Conservation (phyloP, 495 filamentous ascomycete genomes). For the Penicillium arizonense region DNA sequence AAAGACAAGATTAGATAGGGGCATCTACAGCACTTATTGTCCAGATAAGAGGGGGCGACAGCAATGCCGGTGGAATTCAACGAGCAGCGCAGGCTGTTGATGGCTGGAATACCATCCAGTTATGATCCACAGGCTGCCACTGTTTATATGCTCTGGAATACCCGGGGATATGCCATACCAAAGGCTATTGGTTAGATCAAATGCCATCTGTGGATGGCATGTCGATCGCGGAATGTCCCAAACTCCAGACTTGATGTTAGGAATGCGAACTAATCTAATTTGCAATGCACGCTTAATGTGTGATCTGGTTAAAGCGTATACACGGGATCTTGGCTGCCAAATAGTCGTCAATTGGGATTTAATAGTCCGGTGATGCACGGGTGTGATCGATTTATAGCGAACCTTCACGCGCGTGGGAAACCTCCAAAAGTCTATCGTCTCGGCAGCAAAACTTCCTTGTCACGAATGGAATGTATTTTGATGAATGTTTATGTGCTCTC, state of each 20-base stretch:
- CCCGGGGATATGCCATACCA: not conserved
- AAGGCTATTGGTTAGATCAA: not conserved
- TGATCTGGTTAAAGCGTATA: too few relatives aligned
- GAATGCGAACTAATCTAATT: not conserved
- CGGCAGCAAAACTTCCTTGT: not conserved
- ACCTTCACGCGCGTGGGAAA: too few relatives aligned
- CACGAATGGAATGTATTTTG: constrained; percentile 9
- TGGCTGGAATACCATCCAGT: constrained; percentile 7
- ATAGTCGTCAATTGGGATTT: too few relatives aligned
- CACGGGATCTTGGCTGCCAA: too few relatives aligned
- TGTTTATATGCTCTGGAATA: not conserved
- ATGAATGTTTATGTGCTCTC: not conserved
- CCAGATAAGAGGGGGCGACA: constrained; percentile 4
- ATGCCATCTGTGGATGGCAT: constrained; percentile 14
- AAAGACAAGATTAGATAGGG: constrained; percentile 4
- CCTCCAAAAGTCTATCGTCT: too few relatives aligned
- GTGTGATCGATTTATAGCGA: too few relatives aligned
- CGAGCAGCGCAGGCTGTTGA: not conserved
- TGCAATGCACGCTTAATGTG: too few relatives aligned
- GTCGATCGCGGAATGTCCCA: constrained; percentile 20
- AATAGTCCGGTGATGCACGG: too few relatives aligned
- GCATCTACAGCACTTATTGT: constrained; percentile 14
- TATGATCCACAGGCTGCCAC: constrained; percentile 1
- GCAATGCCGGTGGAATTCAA: constrained; percentile 13
- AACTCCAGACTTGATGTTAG: not conserved